These are phyloP conservation scores for Penicillium polonicum DNA, from an alignment of 2,329 filamentous ascomycete genomes.

Conservation along the genomic window DNA sequence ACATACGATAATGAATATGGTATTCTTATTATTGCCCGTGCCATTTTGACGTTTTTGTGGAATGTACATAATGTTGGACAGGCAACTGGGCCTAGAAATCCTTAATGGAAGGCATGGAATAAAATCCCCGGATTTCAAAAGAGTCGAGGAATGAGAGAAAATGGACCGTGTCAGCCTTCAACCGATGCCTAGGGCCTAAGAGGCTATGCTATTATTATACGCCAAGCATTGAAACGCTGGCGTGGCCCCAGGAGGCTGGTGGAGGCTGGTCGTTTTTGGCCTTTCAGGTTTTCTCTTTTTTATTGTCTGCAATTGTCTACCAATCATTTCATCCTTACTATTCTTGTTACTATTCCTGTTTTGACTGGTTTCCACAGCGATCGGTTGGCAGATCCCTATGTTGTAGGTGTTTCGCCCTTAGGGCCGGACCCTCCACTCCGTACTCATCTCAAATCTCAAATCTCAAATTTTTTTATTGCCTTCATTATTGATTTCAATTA, in stretches of 20 bases:
- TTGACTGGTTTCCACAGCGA: not conserved
- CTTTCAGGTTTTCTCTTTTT: too few species aligned
- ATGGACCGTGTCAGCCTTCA: conserved; percentile 9
- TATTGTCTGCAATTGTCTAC: not conserved
- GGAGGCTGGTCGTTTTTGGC: not conserved
- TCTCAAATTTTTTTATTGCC: not conserved
- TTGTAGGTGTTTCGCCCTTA: not conserved
- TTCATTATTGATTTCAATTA: not conserved
- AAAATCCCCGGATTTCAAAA: conserved; percentile 11
- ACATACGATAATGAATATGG: conserved; percentile 34
- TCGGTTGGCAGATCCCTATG: not conserved
- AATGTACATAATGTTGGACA: conserved; percentile 25
- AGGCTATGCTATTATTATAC: conserved; percentile 18
- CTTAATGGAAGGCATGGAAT: conserved; percentile 20
- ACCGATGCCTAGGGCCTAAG: not conserved
- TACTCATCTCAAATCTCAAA: not conserved
- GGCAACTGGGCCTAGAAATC: conserved; percentile 18
- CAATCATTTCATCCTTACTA: not conserved
- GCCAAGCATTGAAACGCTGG: conserved; percentile 7
- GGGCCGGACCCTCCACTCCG: not conserved
- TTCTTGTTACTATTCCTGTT: not conserved
- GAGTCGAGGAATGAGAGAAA: conserved; percentile 9
- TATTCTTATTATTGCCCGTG: conserved; percentile 18
- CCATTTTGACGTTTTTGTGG: conserved; percentile 20
- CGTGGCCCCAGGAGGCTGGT: not conserved